Evolutionary conservation across 148 eudicot species (phyloP), one percentile per base, ranked within the genome.

Genomic region (Heliosperma pusillum): DNA sequence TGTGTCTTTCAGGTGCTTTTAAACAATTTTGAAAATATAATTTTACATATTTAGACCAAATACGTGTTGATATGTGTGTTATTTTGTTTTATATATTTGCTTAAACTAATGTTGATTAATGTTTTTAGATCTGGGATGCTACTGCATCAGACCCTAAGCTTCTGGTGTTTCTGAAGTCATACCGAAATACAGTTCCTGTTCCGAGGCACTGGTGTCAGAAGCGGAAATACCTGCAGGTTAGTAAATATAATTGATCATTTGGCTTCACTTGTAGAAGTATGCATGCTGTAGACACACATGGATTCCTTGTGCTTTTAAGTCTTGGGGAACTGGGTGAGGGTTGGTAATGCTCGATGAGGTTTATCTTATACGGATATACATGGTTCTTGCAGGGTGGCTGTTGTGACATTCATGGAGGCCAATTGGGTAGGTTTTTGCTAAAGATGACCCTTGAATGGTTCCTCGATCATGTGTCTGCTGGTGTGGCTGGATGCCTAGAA

Each of bases 301-400:
- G 24, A 67, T 67, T 22, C 53, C n/a, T 62, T 64, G 56, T 63
- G 26, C 24, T 45, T 70, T 76, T 69, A 73, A 82, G 78, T 77
- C 68, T 75, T 76, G 70, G 88, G 85, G 86, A 63, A 72, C 82
- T 70, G 78, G 91, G 85, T 76, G 80, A 59, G 81, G 85, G 80
- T 80, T n/a, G 78, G 83, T 86, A 80, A 72, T 74, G 11, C 83
- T 76, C 72, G 84, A 85, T 82, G 79, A 80, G 92, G 91, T 88
- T 92, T 72, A 87, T 95, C 98, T 96, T 96, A 96, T 96, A 88
- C 84, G 74, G 82, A 90, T 86, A 86, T 89, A 89, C 52, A 19
- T 90, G 96, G 82, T 92, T 96, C 97, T 92, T 96, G 99, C 99
- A 96, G 99, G 99, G 88, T 91, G 78, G 82, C 83, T 81, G 91